Evolutionary conservation across 495 filamentous ascomycete genomes (phyloP), one percentile per base, ranked within the genome.

Genomic region (Hyphodiscus hymeniophilus): DNA sequence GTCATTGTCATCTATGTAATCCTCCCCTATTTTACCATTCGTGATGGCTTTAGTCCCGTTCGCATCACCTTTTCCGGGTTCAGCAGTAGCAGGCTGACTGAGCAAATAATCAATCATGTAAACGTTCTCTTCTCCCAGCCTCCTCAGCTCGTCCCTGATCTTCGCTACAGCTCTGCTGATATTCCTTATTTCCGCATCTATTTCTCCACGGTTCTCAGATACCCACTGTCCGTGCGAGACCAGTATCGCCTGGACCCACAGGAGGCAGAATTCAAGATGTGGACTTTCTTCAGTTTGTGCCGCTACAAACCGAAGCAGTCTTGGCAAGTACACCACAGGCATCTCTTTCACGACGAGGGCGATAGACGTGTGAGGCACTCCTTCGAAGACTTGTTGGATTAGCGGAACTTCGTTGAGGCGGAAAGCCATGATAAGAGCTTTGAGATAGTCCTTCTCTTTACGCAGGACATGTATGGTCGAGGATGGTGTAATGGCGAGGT

Each of bases 371-470:
- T 80, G 71, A 15, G 94, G 90, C 31, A 88, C 85, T 2, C 76
- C 72, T 67, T 91, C 86, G 66, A 94, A 96, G 10, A 96, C 88
- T 21, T 77, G 77, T 48, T 82, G 81, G 41, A 95, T 77, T 20
- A 97, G 71, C 40, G 76, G 74, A 2, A 73, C 71, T 57, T 91
- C 82, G 66, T 94, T 95, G 32, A 98, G 76, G 0, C 92, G 85
- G 73, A 98, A 97, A 0, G 90, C 86, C 91, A 97, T 96, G 47
- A 95, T 82, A 2, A 98, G 69, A 1, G 92, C 92, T 65, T 89
- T 94, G 28, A 96, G 73, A 66, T 83, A 95, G 32, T 94, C 86
- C 54, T 75, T 75, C 42, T 90, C 79, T 35, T 81, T 73, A 34
- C 73, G 61, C n/a, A 96, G 71, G 7, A 85, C 82, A 8, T 78